These are phyloP conservation scores for Russula vinacea DNA, from an alignment of 768 basidiomycete genomes.

Conservation along the genomic window DNA sequence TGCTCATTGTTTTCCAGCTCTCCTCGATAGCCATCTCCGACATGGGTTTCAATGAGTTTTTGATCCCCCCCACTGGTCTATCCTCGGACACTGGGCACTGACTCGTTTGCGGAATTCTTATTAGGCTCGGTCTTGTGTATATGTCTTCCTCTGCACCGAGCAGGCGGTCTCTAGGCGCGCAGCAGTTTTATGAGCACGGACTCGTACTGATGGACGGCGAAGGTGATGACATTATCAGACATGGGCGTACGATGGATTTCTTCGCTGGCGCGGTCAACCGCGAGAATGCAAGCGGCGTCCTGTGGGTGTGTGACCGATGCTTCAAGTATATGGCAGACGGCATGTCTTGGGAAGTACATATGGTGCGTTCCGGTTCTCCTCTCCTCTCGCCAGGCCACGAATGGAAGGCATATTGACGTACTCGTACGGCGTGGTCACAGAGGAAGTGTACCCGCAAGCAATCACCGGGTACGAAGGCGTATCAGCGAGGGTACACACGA, in stretches of 20 bases:
- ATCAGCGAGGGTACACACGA: conserved; percentile 80
- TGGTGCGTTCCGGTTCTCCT: conserved; percentile 40
- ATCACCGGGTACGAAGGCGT: conserved; percentile 89
- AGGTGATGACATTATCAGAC: conserved; percentile 46
- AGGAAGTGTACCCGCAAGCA: conserved; percentile 61
- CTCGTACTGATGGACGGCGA: conserved; percentile 65
- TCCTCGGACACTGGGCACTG: too few relatives aligned
- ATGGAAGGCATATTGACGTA: not conserved
- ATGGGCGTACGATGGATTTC: conserved; percentile 72
- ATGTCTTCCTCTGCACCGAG: too few relatives aligned
- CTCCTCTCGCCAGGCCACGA: not conserved
- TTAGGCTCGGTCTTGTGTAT: too few relatives aligned
- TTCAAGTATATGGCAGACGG: conserved; percentile 94
- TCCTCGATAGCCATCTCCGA: too few relatives aligned
- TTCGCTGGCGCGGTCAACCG: conserved; percentile 60
- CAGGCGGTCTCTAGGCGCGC: too few relatives aligned
- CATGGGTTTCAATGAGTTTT: too few relatives aligned
- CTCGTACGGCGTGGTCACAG: conserved; percentile 38
- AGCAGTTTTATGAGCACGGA: too few relatives aligned
- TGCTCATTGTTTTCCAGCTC: too few relatives aligned
- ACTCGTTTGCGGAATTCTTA: too few relatives aligned
- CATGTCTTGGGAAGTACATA: conserved; percentile 65
- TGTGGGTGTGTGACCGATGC: conserved; percentile 90
- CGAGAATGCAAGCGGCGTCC: conserved; percentile 44
- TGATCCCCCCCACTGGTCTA: too few relatives aligned